Conservation (phyloP, 192 early-diverging fungal species). For the Coemansia sp. region DNA sequence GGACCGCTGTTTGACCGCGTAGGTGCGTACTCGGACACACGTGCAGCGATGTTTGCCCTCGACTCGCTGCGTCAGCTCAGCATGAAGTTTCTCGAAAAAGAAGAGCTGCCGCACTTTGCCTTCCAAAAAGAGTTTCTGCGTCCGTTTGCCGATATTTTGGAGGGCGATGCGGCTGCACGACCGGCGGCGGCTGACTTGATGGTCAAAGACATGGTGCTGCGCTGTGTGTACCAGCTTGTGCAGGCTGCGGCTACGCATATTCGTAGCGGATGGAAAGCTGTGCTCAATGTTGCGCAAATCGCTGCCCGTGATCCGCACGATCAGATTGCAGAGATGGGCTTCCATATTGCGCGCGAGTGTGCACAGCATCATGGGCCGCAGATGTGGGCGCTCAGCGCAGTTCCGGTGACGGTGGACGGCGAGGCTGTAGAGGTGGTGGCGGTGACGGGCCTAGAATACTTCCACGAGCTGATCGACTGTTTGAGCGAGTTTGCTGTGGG, state of each 20-base stretch:
- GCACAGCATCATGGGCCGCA: constrained; percentile 36
- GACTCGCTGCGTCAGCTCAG: constrained; percentile 89
- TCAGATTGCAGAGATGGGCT: constrained; percentile 72
- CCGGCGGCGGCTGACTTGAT: constrained; percentile 21
- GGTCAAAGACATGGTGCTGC: constrained; percentile 75
- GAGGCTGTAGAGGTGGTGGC: constrained; percentile 5
- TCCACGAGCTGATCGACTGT: constrained; percentile 49
- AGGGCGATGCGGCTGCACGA: constrained; percentile 69
- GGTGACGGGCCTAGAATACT: constrained; percentile 45
- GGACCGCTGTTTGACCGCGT: constrained; percentile 86
- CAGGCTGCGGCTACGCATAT: constrained; percentile 73
- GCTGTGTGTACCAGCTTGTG: constrained; percentile 77
- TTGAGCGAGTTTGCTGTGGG: constrained; percentile 45
- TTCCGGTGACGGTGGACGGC: neutral
- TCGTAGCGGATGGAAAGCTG: constrained; percentile 78
- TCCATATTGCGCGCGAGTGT: constrained; percentile 56
- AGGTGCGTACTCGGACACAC: constrained; percentile 80
- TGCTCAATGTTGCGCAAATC: constrained; percentile 62
- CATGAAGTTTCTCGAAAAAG: constrained; percentile 93
- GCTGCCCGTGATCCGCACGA: constrained; percentile 69
- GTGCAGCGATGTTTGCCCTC: constrained; percentile 84
- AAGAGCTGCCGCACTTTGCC: constrained; percentile 90
- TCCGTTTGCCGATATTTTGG: constrained; percentile 80
- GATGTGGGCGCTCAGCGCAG: constrained; percentile 32
- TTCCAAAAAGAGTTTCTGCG: constrained; percentile 94